These are phyloP conservation scores for Aplosporella prunicola DNA, from an alignment of 2,329 filamentous ascomycete species.

Conservation along the genomic window DNA sequence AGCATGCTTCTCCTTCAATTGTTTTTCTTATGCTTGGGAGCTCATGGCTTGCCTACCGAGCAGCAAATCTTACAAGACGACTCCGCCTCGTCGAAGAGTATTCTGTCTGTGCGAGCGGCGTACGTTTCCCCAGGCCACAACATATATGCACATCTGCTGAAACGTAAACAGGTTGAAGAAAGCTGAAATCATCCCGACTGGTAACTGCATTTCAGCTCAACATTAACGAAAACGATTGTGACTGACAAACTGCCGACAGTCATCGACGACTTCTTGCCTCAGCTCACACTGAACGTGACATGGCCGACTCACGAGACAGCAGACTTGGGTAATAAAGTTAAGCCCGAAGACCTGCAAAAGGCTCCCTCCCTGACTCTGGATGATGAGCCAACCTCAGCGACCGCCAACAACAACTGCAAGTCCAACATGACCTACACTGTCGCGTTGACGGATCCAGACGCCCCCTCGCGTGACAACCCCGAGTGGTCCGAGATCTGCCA, in stretches of 20 bases:
- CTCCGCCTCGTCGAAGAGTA: constrained; percentile 11
- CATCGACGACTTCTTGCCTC: constrained; percentile 50
- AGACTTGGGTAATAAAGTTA: constrained; percentile 42
- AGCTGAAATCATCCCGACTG: constrained; percentile 33
- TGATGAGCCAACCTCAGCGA: constrained; percentile 18
- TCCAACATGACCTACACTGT: constrained; percentile 37
- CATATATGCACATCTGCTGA: too few species aligned
- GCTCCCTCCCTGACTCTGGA: constrained; percentile 33
- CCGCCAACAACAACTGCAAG: constrained; percentile 14
- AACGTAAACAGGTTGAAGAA: constrained; percentile 23
- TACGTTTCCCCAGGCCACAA: constrained; percentile 10
- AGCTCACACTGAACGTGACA: constrained; percentile 40
- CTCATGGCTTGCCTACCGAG: constrained; percentile 18
- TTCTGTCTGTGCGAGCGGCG: constrained; percentile 22
- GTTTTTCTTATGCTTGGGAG: constrained; percentile 15
- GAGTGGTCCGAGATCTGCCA: constrained; percentile 51
- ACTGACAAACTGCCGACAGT: too few species aligned
- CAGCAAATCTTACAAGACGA: constrained; percentile 19
- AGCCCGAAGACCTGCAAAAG: constrained; percentile 31
- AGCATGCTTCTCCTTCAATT: constrained; percentile 12
- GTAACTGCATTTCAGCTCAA: constrained; percentile 14
- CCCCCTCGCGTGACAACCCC: constrained; percentile 44
- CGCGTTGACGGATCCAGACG: constrained; percentile 49
- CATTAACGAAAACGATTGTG: constrained; percentile 3
- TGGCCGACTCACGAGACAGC: constrained; percentile 40